Base-by-base conservation (phyloP, 768 basidiomycete genomes). In the Chalciporus chontae region DNA sequence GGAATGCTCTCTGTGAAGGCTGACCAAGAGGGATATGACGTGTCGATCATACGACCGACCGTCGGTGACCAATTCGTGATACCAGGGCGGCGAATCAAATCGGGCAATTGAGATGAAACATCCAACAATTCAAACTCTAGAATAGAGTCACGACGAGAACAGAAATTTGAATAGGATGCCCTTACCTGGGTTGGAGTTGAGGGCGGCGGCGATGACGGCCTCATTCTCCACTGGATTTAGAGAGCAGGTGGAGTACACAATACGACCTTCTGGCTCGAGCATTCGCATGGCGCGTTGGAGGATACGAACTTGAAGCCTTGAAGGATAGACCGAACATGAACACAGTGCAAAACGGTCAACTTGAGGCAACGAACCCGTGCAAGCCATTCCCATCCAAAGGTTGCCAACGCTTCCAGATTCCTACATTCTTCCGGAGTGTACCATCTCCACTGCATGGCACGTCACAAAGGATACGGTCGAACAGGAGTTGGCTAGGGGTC, bases 401-500 rank as follows among this genome's bases (percentile, higher is more conserved):
- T 39, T 81, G 81, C 95, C 95, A 99, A 37, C 77, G 77, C 64
- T 87, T 89, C 96, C 96, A 99, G 36, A 99, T 96, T 1, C 85
- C 89, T 13, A 89, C 66, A 64, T 99, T 99, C 76, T 99, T 99
- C 54, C 96, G 73, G 49, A 97, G 68, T 0, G 96, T 99, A 0
- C 95, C 96, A 65, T 99, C 96, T 4, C 96, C 96, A 59, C 90
- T 94, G 64, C 96, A 99, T 8, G 96, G 96, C 8, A 99, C 96
- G 65, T 98, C 96, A 43, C 93, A 94, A 29, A 99, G 70, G 51
- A 99, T 95, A 27, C 95, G 77, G 66, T 98, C 95, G 60, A 96
- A 99, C 50, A 85, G 68, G 44, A 99, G 72, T 26, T 79, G 76
- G 40, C 73, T 71, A 18, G 75, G 63, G 21, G 67, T 70, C 27